Evolutionary conservation across 192 early-diverging fungal species (phyloP).

Genomic region (Haplosporangium gracile): DNA sequence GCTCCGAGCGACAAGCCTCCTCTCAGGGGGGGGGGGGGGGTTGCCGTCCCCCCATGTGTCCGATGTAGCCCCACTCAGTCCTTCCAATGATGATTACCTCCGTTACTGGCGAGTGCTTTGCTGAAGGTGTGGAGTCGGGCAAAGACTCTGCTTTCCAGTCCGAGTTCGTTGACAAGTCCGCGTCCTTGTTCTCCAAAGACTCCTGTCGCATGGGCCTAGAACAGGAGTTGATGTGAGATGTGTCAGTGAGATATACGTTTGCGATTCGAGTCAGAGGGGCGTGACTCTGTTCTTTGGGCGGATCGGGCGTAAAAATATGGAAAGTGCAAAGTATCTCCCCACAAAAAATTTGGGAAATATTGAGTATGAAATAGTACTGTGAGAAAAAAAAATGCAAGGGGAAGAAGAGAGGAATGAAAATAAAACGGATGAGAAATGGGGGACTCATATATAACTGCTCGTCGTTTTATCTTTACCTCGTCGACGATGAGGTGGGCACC

Average conservation of each 20-base stretch:
- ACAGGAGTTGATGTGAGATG: conserved; percentile 4
- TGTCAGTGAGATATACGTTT: not conserved
- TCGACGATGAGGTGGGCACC: conserved; percentile 82
- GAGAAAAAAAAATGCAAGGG: conserved; percentile 7
- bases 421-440: not conserved
- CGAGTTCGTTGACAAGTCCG: conserved; percentile 74
- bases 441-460: not conserved
- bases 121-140: conserved; percentile 88
- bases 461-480: conserved; percentile 65
- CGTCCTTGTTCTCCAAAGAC: conserved; percentile 76
- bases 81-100: conserved; percentile 63
- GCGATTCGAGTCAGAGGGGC: not conserved
- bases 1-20: not conserved
- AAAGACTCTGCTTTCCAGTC: conserved; percentile 75
- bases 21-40: too few species aligned
- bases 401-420: not conserved
- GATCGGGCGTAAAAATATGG: too few species aligned
- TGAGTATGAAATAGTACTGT: not conserved
- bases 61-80: not conserved
- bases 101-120: conserved; percentile 84
- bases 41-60: not conserved
- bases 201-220: conserved; percentile 84
- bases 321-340: conserved; percentile 11
- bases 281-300: conserved; percentile 7
- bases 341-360: conserved; percentile 13